Conservation (phyloP, 192 early-diverging fungal species). For the Gryganskiella cystojenkinii region DNA sequence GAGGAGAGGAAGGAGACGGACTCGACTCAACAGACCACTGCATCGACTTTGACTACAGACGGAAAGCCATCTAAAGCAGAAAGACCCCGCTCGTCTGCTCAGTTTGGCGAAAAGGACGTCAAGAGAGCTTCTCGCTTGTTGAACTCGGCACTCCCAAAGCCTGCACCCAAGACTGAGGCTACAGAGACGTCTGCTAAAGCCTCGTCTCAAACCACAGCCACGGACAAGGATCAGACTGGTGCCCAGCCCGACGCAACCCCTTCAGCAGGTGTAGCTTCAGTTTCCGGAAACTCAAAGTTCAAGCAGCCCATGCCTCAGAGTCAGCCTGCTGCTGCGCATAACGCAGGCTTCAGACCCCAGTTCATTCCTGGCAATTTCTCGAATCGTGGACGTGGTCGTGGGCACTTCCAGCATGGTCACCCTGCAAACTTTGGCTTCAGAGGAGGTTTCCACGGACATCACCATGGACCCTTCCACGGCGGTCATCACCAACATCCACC, state of each 20-base stretch:
- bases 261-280: not conserved
- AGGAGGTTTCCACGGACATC: slow-evolving; percentile 28
- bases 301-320: slow-evolving; percentile 45
- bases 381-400: slow-evolving; percentile 46
- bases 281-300: slow-evolving; percentile 18
- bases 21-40: slow-evolving; percentile 4
- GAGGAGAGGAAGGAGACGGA: not conserved
- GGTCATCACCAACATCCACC: slow-evolving; percentile 23
- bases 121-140: slow-evolving; percentile 43
- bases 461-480: slow-evolving; percentile 6
- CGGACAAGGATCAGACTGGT: not conserved
- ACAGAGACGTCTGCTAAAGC: slow-evolving; percentile 2
- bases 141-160: slow-evolving; percentile 44
- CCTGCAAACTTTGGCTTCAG: slow-evolving; percentile 29
- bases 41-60: not conserved
- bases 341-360: slow-evolving; percentile 25
- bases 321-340: slow-evolving; percentile 21
- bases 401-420: slow-evolving; percentile 42
- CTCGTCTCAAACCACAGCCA: not conserved
- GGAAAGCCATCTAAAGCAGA: slow-evolving; percentile 9
- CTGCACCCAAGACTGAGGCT: slow-evolving; percentile 12
- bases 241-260: not conserved
- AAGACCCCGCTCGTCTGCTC: slow-evolving; percentile 35
- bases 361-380: slow-evolving; percentile 51
- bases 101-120: slow-evolving; percentile 52